Conservation (phyloP, 2,329 filamentous ascomycete genomes). For the Fusarium sp. region DNA sequence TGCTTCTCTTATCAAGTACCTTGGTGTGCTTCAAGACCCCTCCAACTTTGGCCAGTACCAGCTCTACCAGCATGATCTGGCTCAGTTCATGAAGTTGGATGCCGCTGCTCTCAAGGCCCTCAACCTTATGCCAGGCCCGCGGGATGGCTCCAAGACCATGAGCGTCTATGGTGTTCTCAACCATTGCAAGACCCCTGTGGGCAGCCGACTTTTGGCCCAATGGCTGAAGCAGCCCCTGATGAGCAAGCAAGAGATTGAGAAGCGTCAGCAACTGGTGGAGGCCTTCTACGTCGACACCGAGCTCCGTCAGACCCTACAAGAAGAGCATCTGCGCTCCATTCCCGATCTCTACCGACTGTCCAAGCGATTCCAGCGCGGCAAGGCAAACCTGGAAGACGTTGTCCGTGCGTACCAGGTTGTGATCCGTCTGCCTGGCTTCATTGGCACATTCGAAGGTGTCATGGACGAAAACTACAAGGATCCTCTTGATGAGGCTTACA, state of each 20-base stretch:
- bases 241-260: slow-evolving; percentile 88
- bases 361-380: slow-evolving; percentile 93
- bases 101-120: slow-evolving; percentile 93
- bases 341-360: slow-evolving; percentile 94
- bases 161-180: slow-evolving; percentile 94
- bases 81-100: slow-evolving; percentile 98
- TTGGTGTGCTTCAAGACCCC: slow-evolving; percentile 88
- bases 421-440: slow-evolving; percentile 89
- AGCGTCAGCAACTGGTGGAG: slow-evolving; percentile 92
- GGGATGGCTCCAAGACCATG: slow-evolving; percentile 98
- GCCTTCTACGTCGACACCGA: slow-evolving; percentile 95
- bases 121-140: slow-evolving; percentile 95
- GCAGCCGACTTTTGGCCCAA: slow-evolving; percentile 89
- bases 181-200: slow-evolving; percentile 96
- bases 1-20: slow-evolving; percentile 92
- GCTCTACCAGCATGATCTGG: slow-evolving; percentile 95
- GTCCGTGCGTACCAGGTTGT: slow-evolving; percentile 95
- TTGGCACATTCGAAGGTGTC: slow-evolving; percentile 88
- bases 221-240: slow-evolving; percentile 99
- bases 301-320: slow-evolving; percentile 94
- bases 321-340: slow-evolving; percentile 92
- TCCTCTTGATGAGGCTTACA: slow-evolving; percentile 88
- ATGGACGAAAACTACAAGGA: slow-evolving; percentile 96
- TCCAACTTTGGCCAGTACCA: slow-evolving; percentile 98
- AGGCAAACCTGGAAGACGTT: slow-evolving; percentile 94